These are phyloP conservation scores for Penicillium turbatum DNA, from an alignment of 495 filamentous ascomycete genomes.

Conservation along the genomic window DNA sequence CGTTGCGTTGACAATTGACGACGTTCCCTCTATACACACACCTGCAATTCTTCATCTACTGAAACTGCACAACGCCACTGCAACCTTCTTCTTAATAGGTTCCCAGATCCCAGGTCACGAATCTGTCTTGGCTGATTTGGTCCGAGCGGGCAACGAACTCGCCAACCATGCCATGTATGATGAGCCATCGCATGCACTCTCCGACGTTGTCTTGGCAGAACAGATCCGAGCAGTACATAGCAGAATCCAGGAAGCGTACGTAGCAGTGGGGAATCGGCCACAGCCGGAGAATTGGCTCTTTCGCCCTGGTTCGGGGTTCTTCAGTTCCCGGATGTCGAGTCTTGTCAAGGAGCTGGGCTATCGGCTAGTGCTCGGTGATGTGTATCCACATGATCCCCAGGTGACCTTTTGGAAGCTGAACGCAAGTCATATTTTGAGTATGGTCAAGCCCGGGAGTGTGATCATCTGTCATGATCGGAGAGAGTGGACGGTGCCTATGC, in stretches of 20 bases:
- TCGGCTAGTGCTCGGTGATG: slow-evolving; percentile 66
- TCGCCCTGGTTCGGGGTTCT: slow-evolving; percentile 77
- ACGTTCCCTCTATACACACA: slow-evolving; percentile 72
- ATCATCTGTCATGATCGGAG: slow-evolving; percentile 81
- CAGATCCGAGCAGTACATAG: slow-evolving; percentile 41
- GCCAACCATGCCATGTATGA: slow-evolving; percentile 86
- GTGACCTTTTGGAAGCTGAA: slow-evolving; percentile 63
- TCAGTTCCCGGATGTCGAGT: slow-evolving; percentile 60
- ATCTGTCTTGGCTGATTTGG: slow-evolving; percentile 52
- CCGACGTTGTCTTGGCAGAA: slow-evolving; percentile 28
- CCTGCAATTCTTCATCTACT: slow-evolving; percentile 63
- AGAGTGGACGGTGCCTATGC: slow-evolving; percentile 61
- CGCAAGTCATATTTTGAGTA: slow-evolving; percentile 73
- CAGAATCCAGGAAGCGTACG: slow-evolving; percentile 54
- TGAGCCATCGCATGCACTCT: slow-evolving; percentile 57
- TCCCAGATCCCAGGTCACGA: slow-evolving; percentile 62
- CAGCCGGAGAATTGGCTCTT: slow-evolving; percentile 56
- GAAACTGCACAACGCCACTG: slow-evolving; percentile 50
- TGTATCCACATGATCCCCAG: slow-evolving; percentile 86
- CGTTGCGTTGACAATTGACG: slow-evolving; percentile 80
- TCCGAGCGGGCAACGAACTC: slow-evolving; percentile 64
- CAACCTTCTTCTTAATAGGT: slow-evolving; percentile 80
- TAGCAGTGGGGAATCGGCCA: slow-evolving; percentile 23
- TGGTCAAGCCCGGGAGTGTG: slow-evolving; percentile 69
- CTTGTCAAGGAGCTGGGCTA: slow-evolving; percentile 55